These are phyloP conservation scores for Rhynchospora breviuscula DNA, from an alignment of 176 grass and related monocot genomes.

Conservation along the genomic window DNA sequence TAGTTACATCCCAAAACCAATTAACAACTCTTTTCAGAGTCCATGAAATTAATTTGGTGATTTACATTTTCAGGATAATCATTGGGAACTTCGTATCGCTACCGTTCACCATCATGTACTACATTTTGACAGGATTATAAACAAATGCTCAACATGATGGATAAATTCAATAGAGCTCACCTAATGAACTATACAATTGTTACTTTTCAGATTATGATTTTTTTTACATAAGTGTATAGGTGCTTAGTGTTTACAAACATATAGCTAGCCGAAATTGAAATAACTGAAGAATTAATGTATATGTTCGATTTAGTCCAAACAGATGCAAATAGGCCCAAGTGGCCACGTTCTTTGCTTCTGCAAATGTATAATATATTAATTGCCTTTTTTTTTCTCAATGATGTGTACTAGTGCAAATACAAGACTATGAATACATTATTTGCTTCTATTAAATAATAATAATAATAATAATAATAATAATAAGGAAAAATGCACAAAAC, in stretches of 20 bases:
- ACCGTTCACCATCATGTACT: slow-evolving; percentile 73
- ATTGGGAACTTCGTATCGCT: slow-evolving; percentile 72
- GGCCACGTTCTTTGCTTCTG: not conserved
- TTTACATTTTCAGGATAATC: slow-evolving; percentile 50
- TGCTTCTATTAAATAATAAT: not conserved
- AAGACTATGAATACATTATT: not conserved
- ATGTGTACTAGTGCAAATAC: not conserved
- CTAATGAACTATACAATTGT: not conserved
- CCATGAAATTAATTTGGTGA: not conserved
- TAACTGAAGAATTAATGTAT: slow-evolving; percentile 9
- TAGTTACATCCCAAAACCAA: not conserved
- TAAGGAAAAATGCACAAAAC: no score
- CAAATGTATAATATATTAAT: not conserved
- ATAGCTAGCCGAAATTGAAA: not conserved
- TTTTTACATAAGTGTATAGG: not conserved
- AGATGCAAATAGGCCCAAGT: not conserved
- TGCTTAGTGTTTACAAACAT: not conserved
- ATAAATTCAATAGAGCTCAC: slow-evolving; percentile 15
- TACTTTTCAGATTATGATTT: not conserved
- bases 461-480: no score
- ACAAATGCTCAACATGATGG: not conserved
- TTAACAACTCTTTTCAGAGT: not conserved
- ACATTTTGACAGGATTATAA: slow-evolving; percentile 46
- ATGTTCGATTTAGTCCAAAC: not conserved
- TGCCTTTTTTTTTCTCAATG: not conserved